Evolutionary conservation across 257 asterid species (phyloP), one percentile per base, ranked within the genome.

Genomic region (Handroanthus guayacan): DNA sequence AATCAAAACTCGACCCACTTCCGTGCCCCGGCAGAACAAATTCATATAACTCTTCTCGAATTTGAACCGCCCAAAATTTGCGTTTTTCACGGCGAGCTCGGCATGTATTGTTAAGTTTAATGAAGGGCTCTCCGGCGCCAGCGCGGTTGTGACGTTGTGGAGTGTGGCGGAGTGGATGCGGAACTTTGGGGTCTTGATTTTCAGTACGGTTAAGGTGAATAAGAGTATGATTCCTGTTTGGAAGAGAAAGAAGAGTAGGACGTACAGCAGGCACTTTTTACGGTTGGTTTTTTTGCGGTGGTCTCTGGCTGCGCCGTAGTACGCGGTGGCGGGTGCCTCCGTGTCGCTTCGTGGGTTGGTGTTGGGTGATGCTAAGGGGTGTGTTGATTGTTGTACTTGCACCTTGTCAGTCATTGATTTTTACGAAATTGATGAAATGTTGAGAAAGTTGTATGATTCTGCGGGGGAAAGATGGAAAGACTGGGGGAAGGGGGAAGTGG

Each of bases 31-130:
- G 38, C 82, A 70, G 36, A 38, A 81, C 81, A 86, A 82, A 3
- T 14, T 25, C 62, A 88, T 34, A 0, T 16, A n/a, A 43, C 74
- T 57, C 20, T 37, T 47, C 3, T 41, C 47, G 79, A 67, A 88
- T 68, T 65, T 79, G 61, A 56, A 86, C 6, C 68, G 79, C 0
- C 93, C 89, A 36, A 88, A 88, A 14, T 88, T 88, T 0, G 75
- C 3, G 81, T 88, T 88, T 81, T 81, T 81, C 56, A 88, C 57
- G 10, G 75, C 54, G 5, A 88, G 44, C 17, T 77, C 80, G 5
- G 81, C 81, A 36, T 55, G 77, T 79, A 88, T 75, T 41, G 58
- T 65, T 0, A 69, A 6, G 16, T 51, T 48, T 20, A 86, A 74
- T 6, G 77, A 58, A 12, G 82, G 41, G 34, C 58, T 74, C 3